A percentile compares a stretch with the other conserved stretches of the same genome.
These are phyloP conservation scores for Hygrocybe punicea DNA, from an alignment of 768 basidiomycete genomes.

Conservation along the genomic window DNA sequence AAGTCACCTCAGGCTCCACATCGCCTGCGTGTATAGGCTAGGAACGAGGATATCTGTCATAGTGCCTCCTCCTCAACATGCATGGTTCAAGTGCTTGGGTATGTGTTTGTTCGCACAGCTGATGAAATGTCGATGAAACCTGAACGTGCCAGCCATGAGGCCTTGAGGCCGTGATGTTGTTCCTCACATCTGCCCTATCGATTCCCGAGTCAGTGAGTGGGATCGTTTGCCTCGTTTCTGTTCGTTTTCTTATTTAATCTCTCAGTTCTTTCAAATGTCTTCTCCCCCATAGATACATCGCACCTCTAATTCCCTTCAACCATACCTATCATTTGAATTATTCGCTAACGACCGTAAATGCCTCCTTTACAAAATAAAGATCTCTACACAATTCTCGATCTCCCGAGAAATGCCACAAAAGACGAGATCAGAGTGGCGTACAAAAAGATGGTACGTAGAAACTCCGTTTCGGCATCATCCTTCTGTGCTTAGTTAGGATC, in stretches of 20 bases:
- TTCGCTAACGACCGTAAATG: neutral
- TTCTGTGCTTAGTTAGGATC: neutral
- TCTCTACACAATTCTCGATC: constrained; percentile 41
- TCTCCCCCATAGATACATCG: neutral
- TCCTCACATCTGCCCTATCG: neutral
- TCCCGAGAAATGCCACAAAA: constrained; percentile 43
- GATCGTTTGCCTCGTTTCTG: constrained; percentile 23
- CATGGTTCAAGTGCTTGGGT: neutral
- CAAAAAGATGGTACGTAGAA: constrained; percentile 48
- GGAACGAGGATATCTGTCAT: no score
- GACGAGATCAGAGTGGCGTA: constrained; percentile 53
- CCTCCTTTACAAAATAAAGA: constrained; percentile 16
- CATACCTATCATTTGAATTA: neutral
- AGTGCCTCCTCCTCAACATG: neutral
- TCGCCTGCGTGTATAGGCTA: no score
- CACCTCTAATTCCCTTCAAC: neutral
- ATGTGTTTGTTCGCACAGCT: neutral
- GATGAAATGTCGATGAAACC: neutral
- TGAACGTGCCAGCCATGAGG: constrained; percentile 5
- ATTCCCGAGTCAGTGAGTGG: neutral
- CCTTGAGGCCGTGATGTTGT: neutral
- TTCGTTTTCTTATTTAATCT: constrained; percentile 29
- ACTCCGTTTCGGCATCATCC: neutral
- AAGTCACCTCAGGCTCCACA: no score
- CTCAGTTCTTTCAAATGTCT: constrained; percentile 1